Conservation (phyloP, 768 basidiomycete species). For the Leccinellum luteum region DNA sequence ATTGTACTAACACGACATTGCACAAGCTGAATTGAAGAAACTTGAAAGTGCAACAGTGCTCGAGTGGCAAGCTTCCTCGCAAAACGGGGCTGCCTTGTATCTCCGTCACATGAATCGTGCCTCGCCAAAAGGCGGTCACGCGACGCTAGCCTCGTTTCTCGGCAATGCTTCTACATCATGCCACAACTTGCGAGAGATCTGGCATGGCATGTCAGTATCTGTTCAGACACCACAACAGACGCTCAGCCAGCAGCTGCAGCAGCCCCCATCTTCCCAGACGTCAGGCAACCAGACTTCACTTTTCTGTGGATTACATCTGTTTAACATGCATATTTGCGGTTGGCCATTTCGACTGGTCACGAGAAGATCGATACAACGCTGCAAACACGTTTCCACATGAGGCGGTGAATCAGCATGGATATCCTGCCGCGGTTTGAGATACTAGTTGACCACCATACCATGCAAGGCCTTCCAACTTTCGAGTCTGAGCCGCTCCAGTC, state of each 20-base stretch:
- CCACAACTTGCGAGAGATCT: background rate
- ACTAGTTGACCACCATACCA: constrained; percentile 27
- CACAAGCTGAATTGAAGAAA: background rate
- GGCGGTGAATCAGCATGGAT: constrained; percentile 23
- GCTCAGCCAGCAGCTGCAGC: background rate
- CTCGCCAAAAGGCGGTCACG: constrained; percentile 6
- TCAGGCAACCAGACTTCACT: background rate
- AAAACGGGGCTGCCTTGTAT: background rate
- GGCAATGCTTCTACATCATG: background rate
- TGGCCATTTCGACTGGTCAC: constrained; percentile 11
- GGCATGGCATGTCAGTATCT: background rate
- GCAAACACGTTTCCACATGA: constrained; percentile 32
- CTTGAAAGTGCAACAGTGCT: background rate
- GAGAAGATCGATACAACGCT: constrained; percentile 21
- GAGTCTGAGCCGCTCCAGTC: constrained; percentile 25
- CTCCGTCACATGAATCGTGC: constrained; percentile 1
- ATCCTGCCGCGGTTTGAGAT: constrained; percentile 14
- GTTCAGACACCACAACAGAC: background rate
- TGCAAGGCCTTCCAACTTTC: constrained; percentile 32
- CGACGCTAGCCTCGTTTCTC: background rate
- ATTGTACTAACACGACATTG: no score
- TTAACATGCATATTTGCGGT: constrained; percentile 1
- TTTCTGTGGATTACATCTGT: background rate
- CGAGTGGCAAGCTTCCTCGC: background rate
- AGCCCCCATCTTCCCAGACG: background rate